phyloP scores from a whole-genome alignment of 495 filamentous ascomycete genomes.

The Aspergillus sclerotiicarbonarius region DNA sequence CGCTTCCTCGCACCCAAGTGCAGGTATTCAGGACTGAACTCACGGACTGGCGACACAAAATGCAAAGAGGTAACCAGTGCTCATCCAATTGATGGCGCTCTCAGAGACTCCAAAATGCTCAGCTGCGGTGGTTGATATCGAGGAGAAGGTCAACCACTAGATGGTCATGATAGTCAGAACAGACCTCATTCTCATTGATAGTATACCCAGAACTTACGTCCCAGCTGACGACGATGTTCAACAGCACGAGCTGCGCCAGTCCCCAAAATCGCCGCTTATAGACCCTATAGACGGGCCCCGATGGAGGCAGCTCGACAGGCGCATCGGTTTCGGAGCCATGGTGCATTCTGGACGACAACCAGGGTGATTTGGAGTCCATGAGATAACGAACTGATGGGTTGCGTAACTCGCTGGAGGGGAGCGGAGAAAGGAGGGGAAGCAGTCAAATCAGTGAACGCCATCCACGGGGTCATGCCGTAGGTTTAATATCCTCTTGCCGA shows the following conservation, averaged over 20 bases:
- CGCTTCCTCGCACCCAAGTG: too few species aligned
- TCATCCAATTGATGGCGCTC: slow-evolving; percentile 87
- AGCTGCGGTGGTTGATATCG: slow-evolving; percentile 74
- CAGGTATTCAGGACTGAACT: slow-evolving; percentile 24
- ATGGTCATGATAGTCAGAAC: slow-evolving; percentile 6
- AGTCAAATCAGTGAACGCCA: background rate
- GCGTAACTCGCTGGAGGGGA: background rate
- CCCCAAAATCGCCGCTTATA: slow-evolving; percentile 93
- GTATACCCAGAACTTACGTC: slow-evolving; percentile 62
- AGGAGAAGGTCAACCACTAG: slow-evolving; percentile 91
- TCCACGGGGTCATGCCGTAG: background rate
- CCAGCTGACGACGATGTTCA: slow-evolving; percentile 95
- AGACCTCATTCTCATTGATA: background rate
- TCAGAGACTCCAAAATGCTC: slow-evolving; percentile 72
- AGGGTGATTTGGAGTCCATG: background rate
- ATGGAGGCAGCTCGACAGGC: slow-evolving; percentile 16
- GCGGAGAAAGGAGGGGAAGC: background rate
- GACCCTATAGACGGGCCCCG: slow-evolving; percentile 59
- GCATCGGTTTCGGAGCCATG: background rate
- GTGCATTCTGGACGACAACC: background rate
- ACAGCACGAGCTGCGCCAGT: slow-evolving; percentile 71
- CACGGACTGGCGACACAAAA: slow-evolving; percentile 72
- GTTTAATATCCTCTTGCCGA: background rate
- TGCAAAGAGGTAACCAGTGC: slow-evolving; percentile 80
- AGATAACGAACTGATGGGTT: background rate